A percentile compares a stretch with the other conserved stretches of the same genome.
Conservation (phyloP, 495 filamentous ascomycete species). For the Neurospora sp. region DNA sequence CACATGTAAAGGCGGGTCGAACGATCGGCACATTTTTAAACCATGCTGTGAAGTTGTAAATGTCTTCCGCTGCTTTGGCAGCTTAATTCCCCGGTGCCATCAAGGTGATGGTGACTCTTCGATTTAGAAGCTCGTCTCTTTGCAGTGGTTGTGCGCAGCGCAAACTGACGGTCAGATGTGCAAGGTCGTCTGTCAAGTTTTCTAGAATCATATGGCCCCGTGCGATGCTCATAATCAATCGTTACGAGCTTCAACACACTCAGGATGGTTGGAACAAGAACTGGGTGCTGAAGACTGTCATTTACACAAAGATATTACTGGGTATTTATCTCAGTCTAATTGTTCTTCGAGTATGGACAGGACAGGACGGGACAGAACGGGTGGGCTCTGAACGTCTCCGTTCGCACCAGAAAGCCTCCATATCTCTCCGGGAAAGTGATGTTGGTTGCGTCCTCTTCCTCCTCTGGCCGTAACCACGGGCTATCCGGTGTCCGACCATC, state of each 20-base stretch:
- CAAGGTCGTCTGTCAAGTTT: neutral
- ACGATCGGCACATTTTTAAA: constrained; percentile 37
- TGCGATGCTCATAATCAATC: neutral
- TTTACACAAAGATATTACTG: neutral
- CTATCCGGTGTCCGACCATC: neutral
- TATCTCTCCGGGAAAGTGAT: neutral
- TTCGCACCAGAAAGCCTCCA: neutral
- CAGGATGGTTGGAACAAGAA: neutral
- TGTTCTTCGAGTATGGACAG: neutral
- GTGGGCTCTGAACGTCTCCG: neutral
- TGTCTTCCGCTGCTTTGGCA: neutral
- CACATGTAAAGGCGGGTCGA: constrained; percentile 77
- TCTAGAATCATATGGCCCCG: neutral
- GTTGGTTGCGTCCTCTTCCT: neutral
- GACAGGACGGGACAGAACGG: neutral
- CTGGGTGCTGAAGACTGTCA: neutral
- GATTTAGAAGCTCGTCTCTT: neutral
- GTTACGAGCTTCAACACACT: neutral
- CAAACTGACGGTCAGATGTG: neutral
- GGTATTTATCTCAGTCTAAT: neutral
- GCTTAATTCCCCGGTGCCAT: neutral
- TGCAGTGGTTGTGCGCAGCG: neutral
- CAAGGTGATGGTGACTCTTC: neutral
- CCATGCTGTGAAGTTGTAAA: neutral
- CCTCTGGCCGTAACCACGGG: neutral